Percentiles rank a stretch among this genome's conserved stretches.
These are phyloP conservation scores for Amaranthus hypochondriacus DNA, from an alignment of 148 eudicot species.

Conservation along the genomic window DNA sequence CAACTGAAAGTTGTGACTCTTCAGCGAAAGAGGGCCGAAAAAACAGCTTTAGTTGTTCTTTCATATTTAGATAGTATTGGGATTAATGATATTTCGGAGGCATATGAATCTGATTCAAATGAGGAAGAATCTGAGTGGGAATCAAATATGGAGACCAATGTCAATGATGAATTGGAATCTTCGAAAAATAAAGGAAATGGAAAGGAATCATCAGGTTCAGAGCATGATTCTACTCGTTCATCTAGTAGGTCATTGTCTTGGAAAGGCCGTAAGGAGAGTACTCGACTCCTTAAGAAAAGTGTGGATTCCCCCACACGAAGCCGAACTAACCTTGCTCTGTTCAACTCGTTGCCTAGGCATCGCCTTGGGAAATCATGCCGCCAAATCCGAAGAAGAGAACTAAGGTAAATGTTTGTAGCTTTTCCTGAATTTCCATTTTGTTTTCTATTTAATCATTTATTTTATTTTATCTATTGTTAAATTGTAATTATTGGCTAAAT, in stretches of 20 bases:
- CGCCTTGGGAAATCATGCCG: slow-evolving; percentile 81
- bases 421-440: neutral
- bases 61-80: slow-evolving; percentile 64
- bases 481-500: too few species aligned
- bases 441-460: neutral
- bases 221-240: slow-evolving; percentile 54
- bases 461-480: neutral
- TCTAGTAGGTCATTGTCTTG: slow-evolving; percentile 71
- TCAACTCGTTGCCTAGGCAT: slow-evolving; percentile 44
- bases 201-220: slow-evolving; percentile 53
- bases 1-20: slow-evolving; percentile 63
- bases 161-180: slow-evolving; percentile 27
- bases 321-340: slow-evolving; percentile 35
- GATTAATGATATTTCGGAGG: slow-evolving; percentile 56
- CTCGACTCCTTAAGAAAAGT: slow-evolving; percentile 36
- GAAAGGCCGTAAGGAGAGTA: slow-evolving; percentile 58
- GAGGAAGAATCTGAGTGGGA: slow-evolving; percentile 44
- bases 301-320: slow-evolving; percentile 40
- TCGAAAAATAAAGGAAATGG: slow-evolving; percentile 28
- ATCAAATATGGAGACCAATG: slow-evolving; percentile 31
- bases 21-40: slow-evolving; percentile 85
- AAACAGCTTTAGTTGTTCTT: slow-evolving; percentile 66
- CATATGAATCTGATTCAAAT: slow-evolving; percentile 55
- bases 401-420: slow-evolving; percentile 13
- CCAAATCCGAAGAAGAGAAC: slow-evolving; percentile 27